phyloP scores from a whole-genome alignment of 495 filamentous ascomycete genomes.

The Xylaria scruposa region DNA sequence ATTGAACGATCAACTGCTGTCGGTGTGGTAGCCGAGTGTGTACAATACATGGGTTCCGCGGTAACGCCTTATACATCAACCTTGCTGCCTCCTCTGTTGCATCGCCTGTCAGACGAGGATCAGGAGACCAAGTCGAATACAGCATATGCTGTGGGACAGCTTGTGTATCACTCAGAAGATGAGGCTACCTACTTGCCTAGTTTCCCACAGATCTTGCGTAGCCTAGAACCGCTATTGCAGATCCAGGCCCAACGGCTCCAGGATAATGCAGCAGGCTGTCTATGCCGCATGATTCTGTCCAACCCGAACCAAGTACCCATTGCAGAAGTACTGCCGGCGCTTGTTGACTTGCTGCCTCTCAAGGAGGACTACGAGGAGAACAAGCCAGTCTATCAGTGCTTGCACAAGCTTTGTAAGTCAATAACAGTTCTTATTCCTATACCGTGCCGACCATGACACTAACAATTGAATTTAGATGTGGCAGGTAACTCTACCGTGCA shows the following conservation, averaged over 20 bases:
- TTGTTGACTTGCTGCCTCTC: conserved; percentile 81
- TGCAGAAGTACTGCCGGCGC: conserved; percentile 77
- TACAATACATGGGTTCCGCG: conserved; percentile 77
- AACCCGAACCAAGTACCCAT: conserved; percentile 80
- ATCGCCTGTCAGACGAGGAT: conserved; percentile 89
- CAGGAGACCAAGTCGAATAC: conserved; percentile 93
- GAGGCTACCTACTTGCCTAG: conserved; percentile 71
- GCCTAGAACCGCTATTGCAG: conserved; percentile 83
- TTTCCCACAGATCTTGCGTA: conserved; percentile 76
- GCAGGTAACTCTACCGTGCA: conserved; percentile 73
- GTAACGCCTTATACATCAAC: conserved; percentile 78
- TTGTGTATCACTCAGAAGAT: conserved; percentile 79
- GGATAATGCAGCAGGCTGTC: conserved; percentile 94
- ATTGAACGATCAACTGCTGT: conserved; percentile 88
- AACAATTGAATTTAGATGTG: conserved; percentile 61
- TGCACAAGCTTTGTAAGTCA: conserved; percentile 82
- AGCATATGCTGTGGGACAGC: conserved; percentile 85
- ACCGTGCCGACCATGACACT: conserved; percentile 25
- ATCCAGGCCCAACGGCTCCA: conserved; percentile 76
- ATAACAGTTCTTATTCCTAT: neutral
- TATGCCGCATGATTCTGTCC: conserved; percentile 88
- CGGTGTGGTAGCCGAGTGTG: conserved; percentile 91
- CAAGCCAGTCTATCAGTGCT: conserved; percentile 84
- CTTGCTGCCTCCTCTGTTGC: conserved; percentile 81
- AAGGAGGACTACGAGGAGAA: conserved; percentile 98